phyloP scores from a whole-genome alignment of 176 grass and related monocot genomes.

The Triticum timopheevii region DNA sequence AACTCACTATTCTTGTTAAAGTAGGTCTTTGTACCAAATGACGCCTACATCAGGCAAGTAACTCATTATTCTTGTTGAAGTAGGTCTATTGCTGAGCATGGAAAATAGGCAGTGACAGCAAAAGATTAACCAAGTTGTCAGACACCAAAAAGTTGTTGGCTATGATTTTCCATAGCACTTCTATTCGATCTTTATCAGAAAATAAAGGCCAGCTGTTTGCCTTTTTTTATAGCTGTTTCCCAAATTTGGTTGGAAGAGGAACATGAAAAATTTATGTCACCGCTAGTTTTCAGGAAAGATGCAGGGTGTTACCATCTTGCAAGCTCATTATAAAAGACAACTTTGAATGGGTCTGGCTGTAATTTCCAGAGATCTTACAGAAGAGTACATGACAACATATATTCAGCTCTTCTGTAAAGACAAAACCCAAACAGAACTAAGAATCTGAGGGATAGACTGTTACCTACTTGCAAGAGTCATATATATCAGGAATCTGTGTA shows the following conservation, averaged over 20 bases:
- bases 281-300: slow-evolving; percentile 9
- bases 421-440: slow-evolving; percentile 6
- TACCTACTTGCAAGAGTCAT: slow-evolving; percentile 99
- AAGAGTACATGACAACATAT: slow-evolving; percentile 22
- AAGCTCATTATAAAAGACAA: background rate
- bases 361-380: slow-evolving; percentile 1
- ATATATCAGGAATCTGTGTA: slow-evolving; percentile 92
- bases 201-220: background rate
- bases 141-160: slow-evolving; percentile 12
- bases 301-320: background rate
- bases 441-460: slow-evolving; percentile 25
- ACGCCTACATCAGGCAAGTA: background rate
- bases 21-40: background rate
- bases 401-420: slow-evolving; percentile 4
- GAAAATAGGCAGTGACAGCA: background rate
- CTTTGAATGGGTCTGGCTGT: background rate
- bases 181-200: background rate
- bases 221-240: background rate
- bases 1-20: background rate
- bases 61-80: background rate
- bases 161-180: background rate
- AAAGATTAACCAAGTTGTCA: background rate
- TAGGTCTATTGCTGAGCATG: background rate
- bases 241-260: slow-evolving; percentile 23
- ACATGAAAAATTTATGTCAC: slow-evolving; percentile 2